phyloP scores from a whole-genome alignment of 2,329 filamentous ascomycete genomes.

The Chrysosporium queenslandicum region DNA sequence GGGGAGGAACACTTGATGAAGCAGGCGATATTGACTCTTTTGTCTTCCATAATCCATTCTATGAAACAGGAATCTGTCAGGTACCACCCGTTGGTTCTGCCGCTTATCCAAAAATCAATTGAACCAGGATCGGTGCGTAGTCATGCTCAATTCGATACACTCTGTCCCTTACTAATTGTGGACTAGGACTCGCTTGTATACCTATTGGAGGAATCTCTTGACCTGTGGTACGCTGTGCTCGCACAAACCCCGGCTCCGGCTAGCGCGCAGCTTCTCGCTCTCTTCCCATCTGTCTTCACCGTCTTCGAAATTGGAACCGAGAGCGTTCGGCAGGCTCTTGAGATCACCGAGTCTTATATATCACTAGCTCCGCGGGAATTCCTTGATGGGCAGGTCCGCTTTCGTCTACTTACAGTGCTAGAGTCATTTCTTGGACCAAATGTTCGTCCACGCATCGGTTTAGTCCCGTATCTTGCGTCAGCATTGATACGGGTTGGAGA shows the following conservation, averaged over 20 bases:
- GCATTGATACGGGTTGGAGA: slow-evolving; percentile 55
- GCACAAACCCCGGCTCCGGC: slow-evolving; percentile 53
- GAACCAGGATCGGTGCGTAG: slow-evolving; percentile 57
- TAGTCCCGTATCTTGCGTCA: slow-evolving; percentile 47
- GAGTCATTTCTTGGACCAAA: slow-evolving; percentile 33
- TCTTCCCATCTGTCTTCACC: slow-evolving; percentile 55
- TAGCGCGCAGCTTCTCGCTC: slow-evolving; percentile 50
- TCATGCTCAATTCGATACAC: background rate
- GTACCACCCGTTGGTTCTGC: slow-evolving; percentile 71
- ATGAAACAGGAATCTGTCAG: slow-evolving; percentile 68
- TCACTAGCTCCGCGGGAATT: slow-evolving; percentile 48
- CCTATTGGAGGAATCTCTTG: slow-evolving; percentile 81
- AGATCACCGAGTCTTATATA: slow-evolving; percentile 61
- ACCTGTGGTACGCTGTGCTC: slow-evolving; percentile 73
- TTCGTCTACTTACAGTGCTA: slow-evolving; percentile 31
- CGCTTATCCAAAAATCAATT: slow-evolving; percentile 70
- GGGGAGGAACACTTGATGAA: slow-evolving; percentile 88
- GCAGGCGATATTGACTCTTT: slow-evolving; percentile 77
- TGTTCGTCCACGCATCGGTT: slow-evolving; percentile 32
- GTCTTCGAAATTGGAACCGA: slow-evolving; percentile 58
- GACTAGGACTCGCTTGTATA: slow-evolving; percentile 57
- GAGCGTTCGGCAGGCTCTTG: slow-evolving; percentile 51
- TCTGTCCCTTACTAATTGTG: slow-evolving; percentile 6
- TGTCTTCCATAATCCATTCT: slow-evolving; percentile 73
- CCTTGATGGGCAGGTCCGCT: slow-evolving; percentile 32